Conservation (phyloP, 2,329 filamentous ascomycete genomes). For the Diplodia corticola region DNA sequence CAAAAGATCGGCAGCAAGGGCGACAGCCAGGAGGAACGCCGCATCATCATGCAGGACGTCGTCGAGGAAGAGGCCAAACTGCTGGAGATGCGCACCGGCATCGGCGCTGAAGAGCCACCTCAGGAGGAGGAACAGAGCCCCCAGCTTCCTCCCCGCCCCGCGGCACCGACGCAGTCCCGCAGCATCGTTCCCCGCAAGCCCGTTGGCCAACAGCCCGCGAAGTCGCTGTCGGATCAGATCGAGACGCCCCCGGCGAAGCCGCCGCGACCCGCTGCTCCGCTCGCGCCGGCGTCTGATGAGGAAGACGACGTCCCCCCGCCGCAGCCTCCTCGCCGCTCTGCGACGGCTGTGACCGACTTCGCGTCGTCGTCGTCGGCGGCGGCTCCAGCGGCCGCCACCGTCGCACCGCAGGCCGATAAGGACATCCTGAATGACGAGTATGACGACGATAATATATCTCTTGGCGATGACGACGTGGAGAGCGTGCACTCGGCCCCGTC, state of each 20-base stretch:
- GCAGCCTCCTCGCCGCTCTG: not conserved
- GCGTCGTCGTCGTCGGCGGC: too few relatives aligned
- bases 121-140: not conserved
- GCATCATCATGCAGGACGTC: constrained; percentile 12
- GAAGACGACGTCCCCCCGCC: not conserved
- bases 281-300: not conserved
- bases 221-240: not conserved
- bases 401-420: not conserved
- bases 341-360: not conserved
- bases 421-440: not conserved
- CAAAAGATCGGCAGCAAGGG: not conserved
- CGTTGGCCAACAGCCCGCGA: not conserved
- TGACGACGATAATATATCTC: not conserved
- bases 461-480: not conserved
- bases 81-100: constrained; percentile 9
- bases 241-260: constrained; percentile 10
- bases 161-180: not conserved
- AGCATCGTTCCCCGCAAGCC: constrained; percentile 1
- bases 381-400: not conserved
- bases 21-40: not conserved
- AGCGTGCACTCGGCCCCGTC: not conserved
- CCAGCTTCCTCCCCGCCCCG: not conserved
- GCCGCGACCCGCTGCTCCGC: not conserved
- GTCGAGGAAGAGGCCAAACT: constrained; percentile 16
- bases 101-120: not conserved